A percentile compares a stretch with the other conserved stretches of the same genome.
phyloP scores from a whole-genome alignment of 768 basidiomycete genomes.

The Termitomyces sp. region DNA sequence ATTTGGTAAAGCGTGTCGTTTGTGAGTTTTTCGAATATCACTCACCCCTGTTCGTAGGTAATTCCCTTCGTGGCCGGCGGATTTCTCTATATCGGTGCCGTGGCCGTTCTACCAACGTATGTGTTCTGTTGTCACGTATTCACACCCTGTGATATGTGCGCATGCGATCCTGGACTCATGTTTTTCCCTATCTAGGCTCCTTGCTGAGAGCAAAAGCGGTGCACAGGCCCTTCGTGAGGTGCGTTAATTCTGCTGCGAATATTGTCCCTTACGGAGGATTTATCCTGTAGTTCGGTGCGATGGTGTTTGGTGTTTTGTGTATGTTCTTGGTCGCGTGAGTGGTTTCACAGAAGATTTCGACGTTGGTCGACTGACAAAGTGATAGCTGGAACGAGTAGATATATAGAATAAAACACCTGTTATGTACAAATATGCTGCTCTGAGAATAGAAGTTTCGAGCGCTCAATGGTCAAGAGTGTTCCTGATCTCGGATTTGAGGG shows the following conservation, averaged over 20 bases:
- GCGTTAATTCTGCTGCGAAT: constrained; percentile 17
- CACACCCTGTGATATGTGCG: neutral
- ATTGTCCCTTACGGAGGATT: constrained; percentile 4
- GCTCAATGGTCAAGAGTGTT: neutral
- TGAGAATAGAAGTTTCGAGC: neutral
- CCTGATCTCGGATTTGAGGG: constrained; percentile 8
- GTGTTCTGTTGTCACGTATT: constrained; percentile 21
- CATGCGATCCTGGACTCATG: constrained; percentile 4
- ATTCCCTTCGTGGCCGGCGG: constrained; percentile 89
- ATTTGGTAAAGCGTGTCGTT: constrained; percentile 55
- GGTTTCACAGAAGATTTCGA: neutral
- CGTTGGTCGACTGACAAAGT: neutral
- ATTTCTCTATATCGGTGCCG: constrained; percentile 91
- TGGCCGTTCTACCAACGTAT: constrained; percentile 87
- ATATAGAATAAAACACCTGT: neutral
- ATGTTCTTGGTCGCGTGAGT: constrained; percentile 92
- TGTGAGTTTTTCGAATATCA: neutral
- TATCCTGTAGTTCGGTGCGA: constrained; percentile 71
- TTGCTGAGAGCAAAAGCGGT: constrained; percentile 83
- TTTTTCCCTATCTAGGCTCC: constrained; percentile 34
- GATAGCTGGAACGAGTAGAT: constrained; percentile 69
- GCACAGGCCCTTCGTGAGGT: constrained; percentile 91
- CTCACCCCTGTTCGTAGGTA: constrained; percentile 40
- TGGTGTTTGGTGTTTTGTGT: constrained; percentile 86
- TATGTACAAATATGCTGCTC: neutral